Evolutionary conservation across 2,329 filamentous ascomycete species (phyloP).

Genomic region (Ophiocordyceps robertsii): DNA sequence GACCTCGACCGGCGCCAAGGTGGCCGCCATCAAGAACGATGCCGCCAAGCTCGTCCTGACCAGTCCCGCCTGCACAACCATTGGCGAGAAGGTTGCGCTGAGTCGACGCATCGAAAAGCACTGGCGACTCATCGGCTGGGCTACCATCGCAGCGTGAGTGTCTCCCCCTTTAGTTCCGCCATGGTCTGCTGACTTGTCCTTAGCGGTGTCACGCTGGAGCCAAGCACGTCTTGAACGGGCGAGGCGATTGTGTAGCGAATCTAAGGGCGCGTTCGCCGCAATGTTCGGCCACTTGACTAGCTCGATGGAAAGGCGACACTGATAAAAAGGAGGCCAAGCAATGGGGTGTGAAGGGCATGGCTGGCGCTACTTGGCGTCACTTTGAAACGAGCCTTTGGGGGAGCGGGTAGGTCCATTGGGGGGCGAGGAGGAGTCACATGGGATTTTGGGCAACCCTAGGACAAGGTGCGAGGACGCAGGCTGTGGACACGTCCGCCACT

Average conservation of each 20-base stretch:
- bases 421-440: background rate
- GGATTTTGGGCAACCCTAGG: background rate
- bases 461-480: background rate
- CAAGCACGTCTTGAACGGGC: slow-evolving; percentile 27
- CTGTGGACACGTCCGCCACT: background rate
- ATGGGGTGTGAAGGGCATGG: background rate
- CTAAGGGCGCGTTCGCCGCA: background rate
- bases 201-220: slow-evolving; percentile 41
- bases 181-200: slow-evolving; percentile 1
- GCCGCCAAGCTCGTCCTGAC: slow-evolving; percentile 90
- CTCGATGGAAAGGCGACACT: background rate
- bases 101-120: slow-evolving; percentile 97
- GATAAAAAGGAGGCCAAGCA: background rate
- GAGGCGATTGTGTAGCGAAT: background rate
- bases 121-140: slow-evolving; percentile 92
- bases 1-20: slow-evolving; percentile 93
- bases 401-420: background rate
- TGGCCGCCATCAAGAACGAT: slow-evolving; percentile 93
- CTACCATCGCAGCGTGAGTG: slow-evolving; percentile 59
- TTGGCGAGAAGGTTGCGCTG: slow-evolving; percentile 95
- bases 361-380: background rate
- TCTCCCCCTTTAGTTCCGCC: background rate
- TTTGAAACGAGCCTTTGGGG: background rate
- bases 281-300: background rate
- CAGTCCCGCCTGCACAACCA: slow-evolving; percentile 88